A percentile compares a stretch with the other conserved stretches of the same genome.
Conservation (phyloP, 1,139 yeast genomes). For the Hansenula anomala region DNA sequence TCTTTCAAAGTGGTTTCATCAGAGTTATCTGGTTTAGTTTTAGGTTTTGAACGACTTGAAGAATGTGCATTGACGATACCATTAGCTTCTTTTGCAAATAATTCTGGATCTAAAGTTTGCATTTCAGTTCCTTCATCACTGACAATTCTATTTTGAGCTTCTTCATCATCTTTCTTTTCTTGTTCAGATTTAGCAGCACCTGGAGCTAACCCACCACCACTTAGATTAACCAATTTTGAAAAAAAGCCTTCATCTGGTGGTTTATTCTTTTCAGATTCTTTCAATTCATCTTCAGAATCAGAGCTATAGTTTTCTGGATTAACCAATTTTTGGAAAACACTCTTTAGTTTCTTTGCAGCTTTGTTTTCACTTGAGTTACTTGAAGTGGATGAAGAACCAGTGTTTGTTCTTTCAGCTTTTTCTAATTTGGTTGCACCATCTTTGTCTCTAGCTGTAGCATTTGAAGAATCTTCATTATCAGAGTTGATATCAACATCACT, state of each 20-base stretch:
- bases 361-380: slow-evolving; percentile 7
- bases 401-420: neutral
- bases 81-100: slow-evolving; percentile 21
- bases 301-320: slow-evolving; percentile 11
- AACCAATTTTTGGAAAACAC: slow-evolving; percentile 19
- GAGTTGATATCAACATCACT: slow-evolving; percentile 16
- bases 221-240: slow-evolving; percentile 22
- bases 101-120: slow-evolving; percentile 17
- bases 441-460: slow-evolving; percentile 3
- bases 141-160: slow-evolving; percentile 9
- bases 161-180: slow-evolving; percentile 12
- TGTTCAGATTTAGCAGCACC: slow-evolving; percentile 17
- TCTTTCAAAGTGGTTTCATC: slow-evolving; percentile 15
- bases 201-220: slow-evolving; percentile 28
- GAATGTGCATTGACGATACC: slow-evolving; percentile 25
- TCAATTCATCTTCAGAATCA: slow-evolving; percentile 16
- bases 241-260: slow-evolving; percentile 21
- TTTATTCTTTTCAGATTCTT: slow-evolving; percentile 12
- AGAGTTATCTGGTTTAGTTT: neutral
- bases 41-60: neutral
- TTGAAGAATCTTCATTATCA: slow-evolving; percentile 2
- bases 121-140: slow-evolving; percentile 16
- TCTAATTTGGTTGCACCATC: slow-evolving; percentile 2
- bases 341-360: slow-evolving; percentile 19
- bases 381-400: neutral